Conservation (phyloP, 768 basidiomycete genomes). For the Kwoniella heveanensis region DNA sequence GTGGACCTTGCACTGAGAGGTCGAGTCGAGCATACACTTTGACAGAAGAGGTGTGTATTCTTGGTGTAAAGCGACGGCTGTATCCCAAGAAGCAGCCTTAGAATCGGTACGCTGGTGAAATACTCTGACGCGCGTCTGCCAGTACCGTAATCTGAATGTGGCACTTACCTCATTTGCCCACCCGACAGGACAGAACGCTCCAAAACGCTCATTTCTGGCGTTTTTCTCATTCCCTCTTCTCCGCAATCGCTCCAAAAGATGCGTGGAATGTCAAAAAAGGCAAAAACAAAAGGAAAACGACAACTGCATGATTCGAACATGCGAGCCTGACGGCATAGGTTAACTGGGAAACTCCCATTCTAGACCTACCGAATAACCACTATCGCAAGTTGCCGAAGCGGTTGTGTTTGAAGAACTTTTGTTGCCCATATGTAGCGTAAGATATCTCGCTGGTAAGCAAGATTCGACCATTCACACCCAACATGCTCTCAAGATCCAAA, state of each 20-base stretch:
- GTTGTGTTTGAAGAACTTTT: background rate
- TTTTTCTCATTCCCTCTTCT: background rate
- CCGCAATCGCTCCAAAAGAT: background rate
- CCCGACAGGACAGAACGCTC: background rate
- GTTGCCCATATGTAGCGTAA: too few species aligned
- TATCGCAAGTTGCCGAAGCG: background rate
- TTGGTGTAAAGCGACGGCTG: too few species aligned
- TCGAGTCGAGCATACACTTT: too few species aligned
- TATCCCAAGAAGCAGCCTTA: too few species aligned
- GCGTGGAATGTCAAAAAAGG: background rate
- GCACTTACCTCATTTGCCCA: background rate
- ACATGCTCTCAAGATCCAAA: too few species aligned
- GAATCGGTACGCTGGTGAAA: too few species aligned
- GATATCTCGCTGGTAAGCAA: too few species aligned
- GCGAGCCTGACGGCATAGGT: background rate
- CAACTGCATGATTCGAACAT: background rate
- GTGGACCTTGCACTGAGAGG: too few species aligned
- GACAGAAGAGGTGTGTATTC: too few species aligned
- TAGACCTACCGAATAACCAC: slow-evolving; percentile 3
- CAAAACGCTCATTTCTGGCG: background rate
- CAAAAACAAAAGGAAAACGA: background rate
- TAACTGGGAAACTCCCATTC: background rate
- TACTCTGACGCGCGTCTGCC: background rate
- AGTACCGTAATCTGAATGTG: background rate
- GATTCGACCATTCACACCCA: too few species aligned